These are phyloP conservation scores for Mallotus repandus DNA, from an alignment of 441 rosid genomes.

Conservation along the genomic window DNA sequence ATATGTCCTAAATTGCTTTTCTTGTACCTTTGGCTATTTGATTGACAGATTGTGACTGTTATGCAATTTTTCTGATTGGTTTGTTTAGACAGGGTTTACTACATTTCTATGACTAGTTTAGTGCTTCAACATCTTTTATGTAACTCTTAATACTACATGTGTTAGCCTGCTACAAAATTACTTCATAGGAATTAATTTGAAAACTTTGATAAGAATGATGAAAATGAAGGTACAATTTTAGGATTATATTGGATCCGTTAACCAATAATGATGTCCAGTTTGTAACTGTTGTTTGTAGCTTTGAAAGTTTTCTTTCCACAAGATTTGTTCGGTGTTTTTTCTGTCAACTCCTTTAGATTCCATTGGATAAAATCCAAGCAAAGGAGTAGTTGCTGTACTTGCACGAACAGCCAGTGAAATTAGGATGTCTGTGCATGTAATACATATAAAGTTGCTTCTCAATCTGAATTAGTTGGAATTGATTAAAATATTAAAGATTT, in stretches of 20 bases:
- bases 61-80: background rate
- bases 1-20: slow-evolving; percentile 18
- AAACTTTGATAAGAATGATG: background rate
- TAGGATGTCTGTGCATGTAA: background rate
- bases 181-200: background rate
- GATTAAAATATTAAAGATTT: background rate
- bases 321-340: slow-evolving; percentile 1
- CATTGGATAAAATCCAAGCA: background rate
- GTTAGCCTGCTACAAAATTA: background rate
- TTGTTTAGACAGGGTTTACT: background rate
- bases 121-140: background rate
- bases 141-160: background rate
- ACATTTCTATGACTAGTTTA: background rate
- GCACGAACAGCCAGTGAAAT: background rate
- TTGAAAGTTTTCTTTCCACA: background rate
- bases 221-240: too few species aligned
- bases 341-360: background rate
- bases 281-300: background rate
- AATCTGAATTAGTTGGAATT: background rate
- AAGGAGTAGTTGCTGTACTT: background rate
- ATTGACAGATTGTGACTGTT: background rate
- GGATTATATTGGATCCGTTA: background rate
- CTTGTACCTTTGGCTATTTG: background rate
- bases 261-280: background rate
- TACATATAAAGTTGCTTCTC: background rate